Percentiles rank a stretch among this genome's conserved stretches.
phyloP scores from a whole-genome alignment of 2,329 filamentous ascomycete genomes.

The Aspergillus melleus region DNA sequence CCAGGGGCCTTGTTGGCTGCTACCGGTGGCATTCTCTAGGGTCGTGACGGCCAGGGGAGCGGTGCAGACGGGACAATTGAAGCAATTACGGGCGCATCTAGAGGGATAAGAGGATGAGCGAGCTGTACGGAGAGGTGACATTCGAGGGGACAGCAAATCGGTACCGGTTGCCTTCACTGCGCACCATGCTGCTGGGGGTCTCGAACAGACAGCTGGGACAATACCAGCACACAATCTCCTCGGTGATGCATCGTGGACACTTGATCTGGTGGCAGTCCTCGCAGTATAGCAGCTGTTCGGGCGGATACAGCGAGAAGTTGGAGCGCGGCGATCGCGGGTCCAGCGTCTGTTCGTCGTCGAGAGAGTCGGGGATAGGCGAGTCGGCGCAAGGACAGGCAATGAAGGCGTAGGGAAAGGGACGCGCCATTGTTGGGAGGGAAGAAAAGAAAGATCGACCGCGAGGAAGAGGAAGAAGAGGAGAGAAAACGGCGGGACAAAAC shows the following conservation, averaged over 20 bases:
- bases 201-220: slow-evolving; percentile 96
- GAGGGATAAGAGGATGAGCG: not conserved
- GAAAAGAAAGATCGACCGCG: not conserved
- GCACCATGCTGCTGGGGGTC: slow-evolving; percentile 87
- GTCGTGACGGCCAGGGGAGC: slow-evolving; percentile 75
- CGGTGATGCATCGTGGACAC: slow-evolving; percentile 85
- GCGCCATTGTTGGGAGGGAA: slow-evolving; percentile 45
- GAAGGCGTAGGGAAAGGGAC: slow-evolving; percentile 62
- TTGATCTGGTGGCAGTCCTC: slow-evolving; percentile 97
- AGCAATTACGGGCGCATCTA: slow-evolving; percentile 91
- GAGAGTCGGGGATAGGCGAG: slow-evolving; percentile 41
- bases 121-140: not conserved
- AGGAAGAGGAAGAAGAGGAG: not conserved
- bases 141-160: slow-evolving; percentile 19
- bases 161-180: slow-evolving; percentile 89
- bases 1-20: slow-evolving; percentile 59
- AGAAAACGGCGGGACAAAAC: not conserved
- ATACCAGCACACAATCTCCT: slow-evolving; percentile 94
- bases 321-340: slow-evolving; percentile 81
- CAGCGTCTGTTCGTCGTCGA: slow-evolving; percentile 74
- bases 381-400: slow-evolving; percentile 66
- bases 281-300: slow-evolving; percentile 93
- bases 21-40: slow-evolving; percentile 57
- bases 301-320: slow-evolving; percentile 88
- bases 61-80: slow-evolving; percentile 88